Evolutionary conservation across 2,329 filamentous ascomycete species (phyloP).

Genomic region (Hortaea werneckii): DNA sequence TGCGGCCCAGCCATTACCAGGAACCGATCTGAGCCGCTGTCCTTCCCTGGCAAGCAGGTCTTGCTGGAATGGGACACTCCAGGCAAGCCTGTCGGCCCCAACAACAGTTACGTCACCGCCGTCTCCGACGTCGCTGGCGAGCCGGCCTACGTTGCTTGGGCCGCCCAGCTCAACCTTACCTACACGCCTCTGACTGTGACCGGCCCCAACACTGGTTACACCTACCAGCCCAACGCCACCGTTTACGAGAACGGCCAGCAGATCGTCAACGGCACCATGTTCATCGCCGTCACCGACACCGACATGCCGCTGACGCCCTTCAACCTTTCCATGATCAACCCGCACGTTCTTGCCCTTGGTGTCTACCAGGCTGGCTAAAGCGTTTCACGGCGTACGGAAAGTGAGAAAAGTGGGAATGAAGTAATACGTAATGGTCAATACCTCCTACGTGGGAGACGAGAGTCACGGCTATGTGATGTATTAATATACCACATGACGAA

Average conservation of each 20-base stretch:
- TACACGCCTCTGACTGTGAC: constrained; percentile 55
- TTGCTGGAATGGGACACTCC: constrained; percentile 63
- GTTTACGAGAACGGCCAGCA: constrained; percentile 59
- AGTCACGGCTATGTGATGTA: no score
- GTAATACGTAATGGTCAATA: not conserved
- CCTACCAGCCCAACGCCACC: constrained; percentile 60
- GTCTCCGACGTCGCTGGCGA: constrained; percentile 38
- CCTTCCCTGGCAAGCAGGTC: constrained; percentile 63
- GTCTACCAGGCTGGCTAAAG: constrained; percentile 64
- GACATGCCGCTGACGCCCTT: constrained; percentile 57
- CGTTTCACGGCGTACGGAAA: not conserved
- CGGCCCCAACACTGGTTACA: constrained; percentile 49
- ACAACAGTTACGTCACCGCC: constrained; percentile 68
- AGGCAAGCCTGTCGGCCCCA: constrained; percentile 60
- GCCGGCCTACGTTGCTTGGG: constrained; percentile 65
- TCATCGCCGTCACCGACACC: constrained; percentile 62
- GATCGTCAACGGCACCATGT: constrained; percentile 64
- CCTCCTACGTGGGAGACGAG: no score
- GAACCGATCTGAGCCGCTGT: constrained; percentile 61
- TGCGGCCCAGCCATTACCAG: constrained; percentile 56
- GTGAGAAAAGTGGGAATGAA: not conserved
- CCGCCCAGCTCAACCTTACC: constrained; percentile 54
- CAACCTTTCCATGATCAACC: constrained; percentile 21
- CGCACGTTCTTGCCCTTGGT: constrained; percentile 63
- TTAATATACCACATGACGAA: no score